A percentile compares a stretch with the other conserved stretches of the same genome.
Evolutionary conservation across 306 rosid genomes (phyloP).

Genomic region (Citrullus colocynthis): DNA sequence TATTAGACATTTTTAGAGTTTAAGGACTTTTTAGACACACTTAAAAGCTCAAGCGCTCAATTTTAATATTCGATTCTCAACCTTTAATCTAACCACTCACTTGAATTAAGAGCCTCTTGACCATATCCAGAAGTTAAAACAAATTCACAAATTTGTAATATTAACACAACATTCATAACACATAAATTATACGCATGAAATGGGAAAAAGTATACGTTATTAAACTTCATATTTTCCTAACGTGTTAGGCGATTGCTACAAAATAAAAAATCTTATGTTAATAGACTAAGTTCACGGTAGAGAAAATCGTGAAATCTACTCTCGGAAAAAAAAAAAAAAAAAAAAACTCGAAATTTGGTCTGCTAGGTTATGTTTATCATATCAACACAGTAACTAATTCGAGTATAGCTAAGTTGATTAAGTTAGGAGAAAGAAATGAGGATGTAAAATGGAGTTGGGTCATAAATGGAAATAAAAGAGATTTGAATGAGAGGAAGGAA

Average conservation of each 20-base stretch:
- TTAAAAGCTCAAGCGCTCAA: no score
- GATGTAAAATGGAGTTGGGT: slow-evolving; percentile 12
- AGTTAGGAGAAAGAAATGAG: neutral
- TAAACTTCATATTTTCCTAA: neutral
- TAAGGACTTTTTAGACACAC: no score
- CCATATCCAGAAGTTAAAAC: no score
- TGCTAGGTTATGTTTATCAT: neutral
- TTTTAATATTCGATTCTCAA: neutral
- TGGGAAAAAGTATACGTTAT: no score
- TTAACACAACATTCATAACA: no score
- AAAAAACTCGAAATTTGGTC: neutral
- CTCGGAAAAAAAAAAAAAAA: no score
- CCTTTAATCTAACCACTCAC: neutral
- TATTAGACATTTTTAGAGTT: no score
- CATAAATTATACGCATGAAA: no score
- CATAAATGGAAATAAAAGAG: slow-evolving; percentile 56
- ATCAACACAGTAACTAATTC: neutral
- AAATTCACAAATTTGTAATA: no score
- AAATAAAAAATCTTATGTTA: neutral
- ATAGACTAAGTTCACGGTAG: no score
- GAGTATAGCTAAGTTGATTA: no score
- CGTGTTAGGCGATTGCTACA: neutral
- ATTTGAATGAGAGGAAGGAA: slow-evolving; percentile 36
- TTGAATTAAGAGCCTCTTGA: no score
- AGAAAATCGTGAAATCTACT: neutral